These are phyloP conservation scores for Combretum micranthum DNA, from an alignment of 345 rosid genomes.

Conservation along the genomic window DNA sequence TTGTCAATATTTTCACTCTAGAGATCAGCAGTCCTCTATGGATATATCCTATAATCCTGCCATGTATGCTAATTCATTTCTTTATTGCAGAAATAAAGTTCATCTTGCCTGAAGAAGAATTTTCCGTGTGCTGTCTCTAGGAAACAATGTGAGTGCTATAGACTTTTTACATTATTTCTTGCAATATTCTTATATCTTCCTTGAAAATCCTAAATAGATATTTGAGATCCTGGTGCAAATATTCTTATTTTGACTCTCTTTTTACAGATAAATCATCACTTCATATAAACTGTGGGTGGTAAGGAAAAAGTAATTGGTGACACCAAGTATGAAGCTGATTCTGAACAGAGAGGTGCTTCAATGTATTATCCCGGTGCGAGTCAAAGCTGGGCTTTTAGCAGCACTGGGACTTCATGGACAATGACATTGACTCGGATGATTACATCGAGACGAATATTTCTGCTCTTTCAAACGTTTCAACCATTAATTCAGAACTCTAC, in stretches of 20 bases:
- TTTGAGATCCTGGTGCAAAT: neutral
- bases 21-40: too few relatives aligned
- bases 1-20: neutral
- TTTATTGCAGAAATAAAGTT: constrained; percentile 40
- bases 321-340: constrained; percentile 48
- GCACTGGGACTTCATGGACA: constrained; percentile 87
- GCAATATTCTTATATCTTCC: neutral
- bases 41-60: neutral
- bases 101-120: constrained; percentile 48
- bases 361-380: constrained; percentile 24
- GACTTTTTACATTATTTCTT: neutral
- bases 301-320: constrained; percentile 23
- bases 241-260: neutral
- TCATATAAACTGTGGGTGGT: constrained; percentile 83
- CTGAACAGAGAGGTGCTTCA: constrained; percentile 62
- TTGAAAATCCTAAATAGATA: too few relatives aligned
- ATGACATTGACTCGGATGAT: constrained; percentile 49
- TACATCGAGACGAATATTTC: constrained; percentile 49
- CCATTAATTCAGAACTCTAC: constrained; percentile 32
- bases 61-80: neutral
- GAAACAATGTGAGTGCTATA: constrained; percentile 34
- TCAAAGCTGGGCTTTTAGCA: constrained; percentile 74
- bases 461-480: constrained; percentile 35
- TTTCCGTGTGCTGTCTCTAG: constrained; percentile 49
- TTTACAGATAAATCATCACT: constrained; percentile 40